A percentile compares a stretch with the other conserved stretches of the same genome.
Evolutionary conservation across 305 asterid genomes (phyloP).

Genomic region (Solanum hybrid): DNA sequence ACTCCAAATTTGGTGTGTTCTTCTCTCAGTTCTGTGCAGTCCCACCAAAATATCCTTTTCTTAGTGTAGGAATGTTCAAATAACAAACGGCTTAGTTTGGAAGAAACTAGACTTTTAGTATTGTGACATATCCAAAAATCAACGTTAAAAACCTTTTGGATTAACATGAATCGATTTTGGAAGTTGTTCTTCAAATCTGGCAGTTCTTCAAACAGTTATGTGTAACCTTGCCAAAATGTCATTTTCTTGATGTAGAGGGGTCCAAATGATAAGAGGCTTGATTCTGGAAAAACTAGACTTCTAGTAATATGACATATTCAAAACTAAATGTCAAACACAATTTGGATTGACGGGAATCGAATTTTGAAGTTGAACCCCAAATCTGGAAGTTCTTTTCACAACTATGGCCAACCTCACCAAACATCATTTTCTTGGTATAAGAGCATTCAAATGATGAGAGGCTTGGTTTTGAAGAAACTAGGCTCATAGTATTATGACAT

Average conservation of each 20-base stretch:
- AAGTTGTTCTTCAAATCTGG: background rate
- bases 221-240: background rate
- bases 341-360: background rate
- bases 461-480: background rate
- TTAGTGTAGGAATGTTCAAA: background rate
- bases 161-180: background rate
- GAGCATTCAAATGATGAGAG: background rate
- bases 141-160: background rate
- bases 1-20: background rate
- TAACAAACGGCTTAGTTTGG: background rate
- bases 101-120: background rate
- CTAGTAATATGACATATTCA: background rate
- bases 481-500: background rate
- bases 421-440: background rate
- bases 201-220: background rate
- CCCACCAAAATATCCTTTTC: background rate
- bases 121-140: background rate
- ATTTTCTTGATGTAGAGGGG: background rate
- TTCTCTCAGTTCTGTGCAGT: background rate
- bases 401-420: background rate
- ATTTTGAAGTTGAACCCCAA: no score
- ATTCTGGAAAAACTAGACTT: background rate
- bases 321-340: background rate
- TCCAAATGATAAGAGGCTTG: background rate
- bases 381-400: background rate